Evolutionary conservation across 306 rosid genomes (phyloP).

Genomic region (Leucaena leucocephala): DNA sequence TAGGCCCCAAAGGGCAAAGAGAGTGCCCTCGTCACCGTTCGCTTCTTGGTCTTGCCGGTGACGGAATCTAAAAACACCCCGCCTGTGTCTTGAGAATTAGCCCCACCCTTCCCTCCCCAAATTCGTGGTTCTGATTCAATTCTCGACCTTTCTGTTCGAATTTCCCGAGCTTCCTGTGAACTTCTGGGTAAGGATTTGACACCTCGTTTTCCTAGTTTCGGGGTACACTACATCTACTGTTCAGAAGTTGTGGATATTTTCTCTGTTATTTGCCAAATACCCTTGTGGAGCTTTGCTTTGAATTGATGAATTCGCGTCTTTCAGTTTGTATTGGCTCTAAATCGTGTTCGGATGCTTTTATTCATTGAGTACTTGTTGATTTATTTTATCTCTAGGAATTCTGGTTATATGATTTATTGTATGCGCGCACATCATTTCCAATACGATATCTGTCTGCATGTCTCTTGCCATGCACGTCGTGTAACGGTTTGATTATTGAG

Average conservation of each 20-base stretch:
- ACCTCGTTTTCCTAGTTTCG: constrained; percentile 24
- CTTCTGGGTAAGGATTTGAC: constrained; percentile 50
- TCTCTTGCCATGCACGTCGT: neutral
- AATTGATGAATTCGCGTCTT: neutral
- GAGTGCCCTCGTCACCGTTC: constrained; percentile 59
- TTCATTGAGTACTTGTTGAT: constrained; percentile 19
- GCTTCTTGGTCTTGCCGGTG: constrained; percentile 57
- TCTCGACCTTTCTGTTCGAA: constrained; percentile 32
- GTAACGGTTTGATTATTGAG: constrained; percentile 35
- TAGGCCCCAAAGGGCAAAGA: constrained; percentile 31
- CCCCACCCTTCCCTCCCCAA: constrained; percentile 33
- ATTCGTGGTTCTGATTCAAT: constrained; percentile 46
- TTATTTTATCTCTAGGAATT: constrained; percentile 25
- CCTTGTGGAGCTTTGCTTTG: constrained; percentile 14
- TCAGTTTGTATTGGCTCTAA: constrained; percentile 24
- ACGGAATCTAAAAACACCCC: constrained; percentile 49
- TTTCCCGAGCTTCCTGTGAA: constrained; percentile 30
- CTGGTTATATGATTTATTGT: constrained; percentile 3
- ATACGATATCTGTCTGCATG: constrained; percentile 19
- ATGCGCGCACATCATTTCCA: constrained; percentile 4
- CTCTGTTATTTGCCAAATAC: constrained; percentile 24
- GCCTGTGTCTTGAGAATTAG: constrained; percentile 22
- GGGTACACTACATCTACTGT: neutral
- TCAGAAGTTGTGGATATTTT: neutral
- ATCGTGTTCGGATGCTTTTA: constrained; percentile 34